phyloP scores from a whole-genome alignment of 2,329 filamentous ascomycete species.

The Hymenoscyphus repandus region DNA sequence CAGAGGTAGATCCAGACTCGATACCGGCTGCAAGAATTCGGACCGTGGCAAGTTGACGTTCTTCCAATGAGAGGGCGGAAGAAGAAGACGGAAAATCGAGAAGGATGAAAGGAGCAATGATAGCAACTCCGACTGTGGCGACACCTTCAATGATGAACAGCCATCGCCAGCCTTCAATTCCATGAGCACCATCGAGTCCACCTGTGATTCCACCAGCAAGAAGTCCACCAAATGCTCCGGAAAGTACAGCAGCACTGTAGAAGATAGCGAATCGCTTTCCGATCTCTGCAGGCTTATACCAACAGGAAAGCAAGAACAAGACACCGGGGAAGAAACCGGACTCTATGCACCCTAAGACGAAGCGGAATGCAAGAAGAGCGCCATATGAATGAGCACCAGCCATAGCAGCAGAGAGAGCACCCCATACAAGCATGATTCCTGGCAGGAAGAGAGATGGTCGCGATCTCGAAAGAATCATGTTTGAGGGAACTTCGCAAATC shows the following conservation, averaged over 20 bases:
- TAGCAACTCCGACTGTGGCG: conserved; percentile 37
- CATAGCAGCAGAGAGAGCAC: conserved; percentile 48
- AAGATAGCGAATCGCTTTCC: conserved; percentile 53
- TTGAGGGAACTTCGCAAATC: conserved; percentile 44
- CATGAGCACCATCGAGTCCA: conserved; percentile 39
- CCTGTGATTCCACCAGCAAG: conserved; percentile 38
- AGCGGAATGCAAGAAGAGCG: conserved; percentile 43
- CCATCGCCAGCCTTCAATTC: conserved; percentile 48
- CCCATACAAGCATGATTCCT: conserved; percentile 39
- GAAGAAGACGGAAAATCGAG: conserved; percentile 45
- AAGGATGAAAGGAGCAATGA: conserved; percentile 40
- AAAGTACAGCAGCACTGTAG: conserved; percentile 50
- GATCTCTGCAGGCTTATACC: conserved; percentile 50
- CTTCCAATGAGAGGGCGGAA: conserved; percentile 34
- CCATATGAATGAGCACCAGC: conserved; percentile 41
- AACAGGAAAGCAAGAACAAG: conserved; percentile 47
- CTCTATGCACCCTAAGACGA: conserved; percentile 46
- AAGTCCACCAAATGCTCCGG: conserved; percentile 44
- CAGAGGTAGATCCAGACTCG: conserved; percentile 24
- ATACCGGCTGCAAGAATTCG: conserved; percentile 41
- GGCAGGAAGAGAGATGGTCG: conserved; percentile 42
- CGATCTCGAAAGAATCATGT: conserved; percentile 41
- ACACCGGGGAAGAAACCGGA: conserved; percentile 49
- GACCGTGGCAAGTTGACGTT: conserved; percentile 39
- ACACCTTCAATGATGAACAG: conserved; percentile 43